Base-by-base conservation (phyloP, 2,329 filamentous ascomycete genomes). In the Reticulascus tulasneorum region DNA sequence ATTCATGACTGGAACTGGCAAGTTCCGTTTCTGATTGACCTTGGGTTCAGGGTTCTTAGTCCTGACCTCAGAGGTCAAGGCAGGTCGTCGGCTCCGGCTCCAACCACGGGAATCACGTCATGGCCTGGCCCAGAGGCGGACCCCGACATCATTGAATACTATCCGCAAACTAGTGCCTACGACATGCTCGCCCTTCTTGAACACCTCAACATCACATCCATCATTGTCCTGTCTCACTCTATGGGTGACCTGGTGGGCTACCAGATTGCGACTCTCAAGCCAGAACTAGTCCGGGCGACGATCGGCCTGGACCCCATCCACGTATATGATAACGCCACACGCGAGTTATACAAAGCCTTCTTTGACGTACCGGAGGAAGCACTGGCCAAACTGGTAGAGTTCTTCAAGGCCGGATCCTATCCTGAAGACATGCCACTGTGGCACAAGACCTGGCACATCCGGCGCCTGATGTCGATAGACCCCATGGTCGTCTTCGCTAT, bases 1-100 rank as follows among this genome's bases (percentile, higher is more conserved):
- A 30, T 41, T 22, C 30, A 37, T 30, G 40, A 37, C 38, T 44
- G 33, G 22, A 18, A 16, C 25, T 37, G 29, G 37, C 30, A 44
- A 7, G 26, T 41, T 3, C 30, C 30, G 19, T 33, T 27, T 16
- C 33, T 34, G 13, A 23, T 44, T 3, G 23, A 16, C n/a, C 30
- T 33, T 17, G 12, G 22, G 15, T 33, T 43, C n/a, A 29, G 33
- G 33, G 29, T 40, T 6, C 30, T 40, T 26, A 33, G 33, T 16
- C 13, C 40, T 23, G 40, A 40, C 19, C 18, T 17, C 29, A 25
- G 33, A 18, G 33, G 40, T 0, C 40, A 40, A 15, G 37, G 33
- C 24, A 35, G 28, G 17, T 40, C 25, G n/a, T 35, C 37, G 4
- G 22, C 33, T 18, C 40, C 37, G 25, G 15, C 10, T 10, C 37